Conservation (phyloP, 2,329 filamentous ascomycete genomes). For the Arthrobotrys conoides region DNA sequence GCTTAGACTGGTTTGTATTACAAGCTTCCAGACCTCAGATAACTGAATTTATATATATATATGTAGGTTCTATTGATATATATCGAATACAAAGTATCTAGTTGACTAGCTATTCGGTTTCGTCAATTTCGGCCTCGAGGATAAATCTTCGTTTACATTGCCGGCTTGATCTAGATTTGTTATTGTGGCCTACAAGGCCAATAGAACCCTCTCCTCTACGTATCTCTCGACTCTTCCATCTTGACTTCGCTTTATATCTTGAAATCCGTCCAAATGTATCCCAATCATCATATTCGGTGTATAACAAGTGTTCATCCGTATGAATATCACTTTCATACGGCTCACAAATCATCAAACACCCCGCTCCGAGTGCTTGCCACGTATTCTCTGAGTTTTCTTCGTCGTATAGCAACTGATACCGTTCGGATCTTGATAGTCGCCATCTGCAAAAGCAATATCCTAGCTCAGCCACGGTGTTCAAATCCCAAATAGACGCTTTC, state of each 20-base stretch:
- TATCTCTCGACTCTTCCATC: neutral
- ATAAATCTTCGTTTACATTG: neutral
- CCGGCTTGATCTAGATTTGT: neutral
- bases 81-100: too few relatives aligned
- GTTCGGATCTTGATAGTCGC: neutral
- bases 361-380: neutral
- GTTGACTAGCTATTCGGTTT: neutral
- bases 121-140: neutral
- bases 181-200: neutral
- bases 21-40: too few relatives aligned
- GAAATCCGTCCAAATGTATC: neutral
- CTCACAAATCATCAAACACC: neutral
- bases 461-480: neutral
- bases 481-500: neutral
- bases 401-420: neutral
- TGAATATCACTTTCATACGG: neutral
- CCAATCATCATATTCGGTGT: neutral
- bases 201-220: neutral
- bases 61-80: too few relatives aligned
- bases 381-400: neutral
- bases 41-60: too few relatives aligned
- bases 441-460: neutral
- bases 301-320: neutral
- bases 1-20: too few relatives aligned
- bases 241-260: neutral